phyloP scores from a whole-genome alignment of 805 yeast genomes.

The Saturnispora galanensis region DNA sequence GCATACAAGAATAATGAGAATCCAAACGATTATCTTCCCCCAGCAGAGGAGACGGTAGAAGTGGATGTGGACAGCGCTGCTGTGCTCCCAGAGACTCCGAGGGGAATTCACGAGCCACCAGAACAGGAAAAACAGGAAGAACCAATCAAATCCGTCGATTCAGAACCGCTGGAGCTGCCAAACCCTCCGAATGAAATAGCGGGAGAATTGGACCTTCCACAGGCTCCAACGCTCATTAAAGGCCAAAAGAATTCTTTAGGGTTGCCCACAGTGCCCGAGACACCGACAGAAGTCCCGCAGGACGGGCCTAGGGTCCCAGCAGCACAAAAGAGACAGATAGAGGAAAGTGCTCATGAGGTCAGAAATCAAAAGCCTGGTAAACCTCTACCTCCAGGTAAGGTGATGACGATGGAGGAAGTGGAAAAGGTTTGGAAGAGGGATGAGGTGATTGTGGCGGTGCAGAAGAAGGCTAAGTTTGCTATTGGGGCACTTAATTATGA shows the following conservation, averaged over 20 bases:
- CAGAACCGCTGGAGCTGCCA: constrained; percentile 5
- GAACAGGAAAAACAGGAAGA: too few relatives aligned
- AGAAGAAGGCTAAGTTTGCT: constrained; percentile 65
- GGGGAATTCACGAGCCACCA: constrained; percentile 9
- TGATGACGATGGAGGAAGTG: constrained; percentile 30
- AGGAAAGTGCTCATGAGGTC: constrained; percentile 5
- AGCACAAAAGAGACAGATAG: constrained; percentile 1
- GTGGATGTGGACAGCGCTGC: constrained; percentile 1
- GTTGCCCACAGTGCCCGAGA: constrained; percentile 20
- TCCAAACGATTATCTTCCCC: constrained; percentile 45
- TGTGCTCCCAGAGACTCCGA: constrained; percentile 8
- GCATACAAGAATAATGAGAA: constrained; percentile 40
- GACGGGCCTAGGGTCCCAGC: neutral
- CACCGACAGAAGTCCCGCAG: neutral
- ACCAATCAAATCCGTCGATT: neutral
- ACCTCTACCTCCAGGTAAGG: neutral
- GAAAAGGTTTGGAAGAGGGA: constrained; percentile 42
- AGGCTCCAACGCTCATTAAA: constrained; percentile 23
- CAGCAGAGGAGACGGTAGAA: constrained; percentile 24
- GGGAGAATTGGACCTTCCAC: constrained; percentile 21
- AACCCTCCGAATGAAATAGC: constrained; percentile 15
- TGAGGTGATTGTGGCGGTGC: constrained; percentile 49
- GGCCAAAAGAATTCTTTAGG: constrained; percentile 24
- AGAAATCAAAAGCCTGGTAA: too few relatives aligned
- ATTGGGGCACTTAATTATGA: constrained; percentile 73